A percentile compares a stretch with the other conserved stretches of the same genome.
phyloP scores from a whole-genome alignment of 345 rosid genomes.

The Sisymbrium irio region DNA sequence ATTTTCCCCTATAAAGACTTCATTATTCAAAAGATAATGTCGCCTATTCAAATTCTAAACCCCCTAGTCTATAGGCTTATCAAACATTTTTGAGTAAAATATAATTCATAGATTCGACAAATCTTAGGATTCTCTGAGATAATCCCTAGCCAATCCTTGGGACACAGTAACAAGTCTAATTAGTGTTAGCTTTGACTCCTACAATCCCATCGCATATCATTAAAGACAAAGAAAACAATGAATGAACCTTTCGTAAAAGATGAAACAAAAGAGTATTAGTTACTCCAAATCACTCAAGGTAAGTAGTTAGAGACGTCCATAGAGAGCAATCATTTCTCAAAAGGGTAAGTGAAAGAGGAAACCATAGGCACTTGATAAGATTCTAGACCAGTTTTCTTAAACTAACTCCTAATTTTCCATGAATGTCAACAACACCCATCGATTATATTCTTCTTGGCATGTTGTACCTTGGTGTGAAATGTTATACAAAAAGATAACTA shows the following conservation, averaged over 20 bases:
- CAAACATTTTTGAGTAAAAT: background rate
- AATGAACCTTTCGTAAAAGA: background rate
- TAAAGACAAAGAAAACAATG: constrained; percentile 5
- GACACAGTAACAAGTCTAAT: constrained; percentile 12
- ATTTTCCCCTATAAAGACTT: constrained; percentile 7
- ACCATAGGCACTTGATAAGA: constrained; percentile 27
- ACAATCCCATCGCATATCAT: constrained; percentile 6
- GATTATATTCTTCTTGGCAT: constrained; percentile 19
- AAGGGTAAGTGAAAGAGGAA: constrained; percentile 3
- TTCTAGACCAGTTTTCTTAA: constrained; percentile 11
- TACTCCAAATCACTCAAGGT: constrained; percentile 29
- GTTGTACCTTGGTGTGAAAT: background rate
- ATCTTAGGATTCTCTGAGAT: constrained; percentile 8
- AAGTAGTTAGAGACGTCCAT: constrained; percentile 12
- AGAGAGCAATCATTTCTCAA: constrained; percentile 26
- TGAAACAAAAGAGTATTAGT: constrained; percentile 24
- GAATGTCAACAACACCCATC: constrained; percentile 16
- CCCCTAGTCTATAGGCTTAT: constrained; percentile 6
- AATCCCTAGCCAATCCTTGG: background rate
- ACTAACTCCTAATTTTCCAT: constrained; percentile 6
- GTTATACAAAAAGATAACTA: background rate
- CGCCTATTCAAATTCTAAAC: constrained; percentile 13
- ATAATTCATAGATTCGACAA: background rate
- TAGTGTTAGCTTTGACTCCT: constrained; percentile 10
- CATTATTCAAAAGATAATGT: background rate